These are phyloP conservation scores for Haematococcus sp. DNA, from an alignment of 139 green algal genomes.

Conservation along the genomic window DNA sequence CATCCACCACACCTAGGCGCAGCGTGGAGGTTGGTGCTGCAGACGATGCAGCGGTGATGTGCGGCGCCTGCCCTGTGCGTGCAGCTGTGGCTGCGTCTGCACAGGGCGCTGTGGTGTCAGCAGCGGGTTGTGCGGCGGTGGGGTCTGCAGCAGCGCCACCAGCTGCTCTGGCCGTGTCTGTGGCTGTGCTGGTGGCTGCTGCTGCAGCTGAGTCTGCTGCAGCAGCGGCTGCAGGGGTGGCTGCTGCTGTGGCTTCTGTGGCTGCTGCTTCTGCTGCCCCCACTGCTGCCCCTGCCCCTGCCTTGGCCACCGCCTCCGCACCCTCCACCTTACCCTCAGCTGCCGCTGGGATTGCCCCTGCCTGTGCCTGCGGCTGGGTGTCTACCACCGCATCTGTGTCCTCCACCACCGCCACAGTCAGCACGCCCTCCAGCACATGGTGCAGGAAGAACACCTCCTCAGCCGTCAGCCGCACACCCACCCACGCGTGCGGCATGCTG, in stretches of 20 bases:
- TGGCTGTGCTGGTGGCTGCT: no score
- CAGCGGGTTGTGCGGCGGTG: no score
- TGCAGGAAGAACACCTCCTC: constrained; percentile 51
- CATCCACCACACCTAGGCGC: neutral
- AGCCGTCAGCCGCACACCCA: constrained; percentile 32
- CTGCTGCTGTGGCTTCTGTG: neutral
- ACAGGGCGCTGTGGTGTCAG: no score
- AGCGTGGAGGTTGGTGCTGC: no score
- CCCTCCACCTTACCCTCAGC: neutral
- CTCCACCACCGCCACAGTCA: constrained; percentile 6
- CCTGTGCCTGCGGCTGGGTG: no score
- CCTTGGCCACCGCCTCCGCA: neutral
- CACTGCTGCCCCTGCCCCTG: neutral
- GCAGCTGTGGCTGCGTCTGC: no score
- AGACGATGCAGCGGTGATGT: no score
- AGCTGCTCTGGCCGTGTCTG: no score
- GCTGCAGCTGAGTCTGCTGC: neutral
- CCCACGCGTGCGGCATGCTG: neutral
- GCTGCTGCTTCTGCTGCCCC: neutral
- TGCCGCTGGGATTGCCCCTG: neutral
- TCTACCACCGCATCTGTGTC: neutral
- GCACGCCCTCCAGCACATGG: constrained; percentile 32
- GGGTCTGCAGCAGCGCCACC: no score
- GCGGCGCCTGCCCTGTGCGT: no score
- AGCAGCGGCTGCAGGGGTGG: neutral